Evolutionary conservation across 306 rosid species (phyloP).

Genomic region (Lagenaria siceraria): DNA sequence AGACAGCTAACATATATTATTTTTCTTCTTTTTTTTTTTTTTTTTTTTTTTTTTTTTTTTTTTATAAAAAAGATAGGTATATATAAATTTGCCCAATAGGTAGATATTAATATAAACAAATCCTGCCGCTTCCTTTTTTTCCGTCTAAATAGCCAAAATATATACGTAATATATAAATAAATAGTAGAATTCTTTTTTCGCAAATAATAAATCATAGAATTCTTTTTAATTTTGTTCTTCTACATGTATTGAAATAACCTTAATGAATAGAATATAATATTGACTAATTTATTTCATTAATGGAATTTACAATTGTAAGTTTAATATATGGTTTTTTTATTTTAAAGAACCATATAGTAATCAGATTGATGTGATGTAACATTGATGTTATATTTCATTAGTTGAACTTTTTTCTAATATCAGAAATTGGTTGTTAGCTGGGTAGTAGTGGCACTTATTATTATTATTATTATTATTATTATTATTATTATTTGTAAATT

Average conservation of each 20-base stretch:
- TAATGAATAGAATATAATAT: background rate
- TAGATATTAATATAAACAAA: background rate
- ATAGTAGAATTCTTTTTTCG: background rate
- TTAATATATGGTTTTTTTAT: background rate
- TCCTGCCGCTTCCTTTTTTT: background rate
- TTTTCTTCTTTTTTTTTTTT: background rate
- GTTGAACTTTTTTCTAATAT: background rate
- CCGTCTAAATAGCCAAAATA: background rate
- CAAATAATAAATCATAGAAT: no score
- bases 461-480: background rate
- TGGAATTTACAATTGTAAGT: background rate
- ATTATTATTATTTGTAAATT: background rate
- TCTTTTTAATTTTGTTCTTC: background rate
- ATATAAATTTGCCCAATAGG: no score
- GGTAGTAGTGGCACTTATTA: background rate
- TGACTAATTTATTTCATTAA: background rate
- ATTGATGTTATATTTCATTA: background rate
- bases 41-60: no score
- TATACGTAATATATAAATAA: background rate
- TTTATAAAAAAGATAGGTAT: no score
- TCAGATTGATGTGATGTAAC: background rate
- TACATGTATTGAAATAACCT: background rate
- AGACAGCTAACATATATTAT: background rate
- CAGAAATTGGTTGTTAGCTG: background rate
- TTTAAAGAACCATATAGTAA: background rate